Evolutionary conservation across 1,284 basidiomycete species (phyloP), one percentile per base, ranked within the genome.

Genomic region (Puccinia triticina): DNA sequence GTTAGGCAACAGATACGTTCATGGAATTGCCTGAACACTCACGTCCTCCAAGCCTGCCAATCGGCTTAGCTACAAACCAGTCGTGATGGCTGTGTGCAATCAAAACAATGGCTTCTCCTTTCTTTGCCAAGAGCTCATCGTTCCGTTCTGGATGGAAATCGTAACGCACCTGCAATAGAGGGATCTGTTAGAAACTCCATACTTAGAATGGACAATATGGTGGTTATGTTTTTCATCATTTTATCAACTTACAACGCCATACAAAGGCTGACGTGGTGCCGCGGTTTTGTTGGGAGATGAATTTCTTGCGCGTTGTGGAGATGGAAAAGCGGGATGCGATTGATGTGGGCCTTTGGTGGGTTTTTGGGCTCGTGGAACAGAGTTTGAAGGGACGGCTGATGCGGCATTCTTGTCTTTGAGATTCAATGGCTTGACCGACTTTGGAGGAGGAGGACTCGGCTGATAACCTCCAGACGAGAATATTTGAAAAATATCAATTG

Each of bases 401-500:
- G 8, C 23, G 23, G 21, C 37, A 69, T 14, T n/a, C 14, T 37
- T 55, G 32, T 18, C n/a, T 53, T 67, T 77, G 32, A 48, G 2
- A 43, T 29, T 53, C 1, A 66, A 32, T 50, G 57, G 64, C 59
- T 46, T 78, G 61, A 74, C 34, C 69, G 50, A 69, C 59, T 21
- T 82, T 55, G 11, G 55, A 26, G n/a, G 80, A 26, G n/a, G 80
- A 89, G 88, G 57, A 21, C 37, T 77, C 29, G 75, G 75, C 57
- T 48, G 75, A 34, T 77, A 77, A 23, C 75, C 75, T 21, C 75
- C 75, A 0, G 75, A 77, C 4, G 61, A 77, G 29, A 84, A 84
- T 12, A 86, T 93, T 86, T 97, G 95, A 85, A 97, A 98, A 1
- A 77, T n/a, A 67, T 66, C 29, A 23, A 67, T 66, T 50, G 95